These are phyloP conservation scores for Tausonia pullulans DNA, from an alignment of 1,284 basidiomycete species.

Conservation along the genomic window DNA sequence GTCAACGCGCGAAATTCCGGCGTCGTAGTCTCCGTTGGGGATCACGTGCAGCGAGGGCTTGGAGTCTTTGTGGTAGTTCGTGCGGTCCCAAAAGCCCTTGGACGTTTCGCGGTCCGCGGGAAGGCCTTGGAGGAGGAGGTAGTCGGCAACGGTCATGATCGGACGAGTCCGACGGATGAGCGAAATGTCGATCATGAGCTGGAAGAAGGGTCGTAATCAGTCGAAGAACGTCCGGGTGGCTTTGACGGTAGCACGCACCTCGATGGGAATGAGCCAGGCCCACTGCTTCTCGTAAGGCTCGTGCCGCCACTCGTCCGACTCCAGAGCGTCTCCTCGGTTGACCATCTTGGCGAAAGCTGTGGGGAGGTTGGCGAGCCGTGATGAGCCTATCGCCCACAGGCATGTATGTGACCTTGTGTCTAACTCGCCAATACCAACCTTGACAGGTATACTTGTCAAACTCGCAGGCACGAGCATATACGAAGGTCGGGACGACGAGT, in stretches of 20 bases:
- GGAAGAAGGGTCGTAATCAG: not conserved
- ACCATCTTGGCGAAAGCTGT: slow-evolving; percentile 32
- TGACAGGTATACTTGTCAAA: slow-evolving; percentile 26
- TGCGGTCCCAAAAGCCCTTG: slow-evolving; percentile 35
- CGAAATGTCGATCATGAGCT: slow-evolving; percentile 41
- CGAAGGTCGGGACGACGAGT: slow-evolving; percentile 35
- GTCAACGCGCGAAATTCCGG: slow-evolving; percentile 33
- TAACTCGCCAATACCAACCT: not conserved
- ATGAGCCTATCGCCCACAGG: not conserved
- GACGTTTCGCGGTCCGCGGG: slow-evolving; percentile 30
- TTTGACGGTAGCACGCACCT: slow-evolving; percentile 10
- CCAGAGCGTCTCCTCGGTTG: slow-evolving; percentile 33
- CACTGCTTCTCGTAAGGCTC: slow-evolving; percentile 37
- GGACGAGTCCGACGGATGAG: slow-evolving; percentile 35
- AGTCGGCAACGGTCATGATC: slow-evolving; percentile 38
- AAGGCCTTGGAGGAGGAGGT: slow-evolving; percentile 37
- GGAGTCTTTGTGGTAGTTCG: slow-evolving; percentile 21
- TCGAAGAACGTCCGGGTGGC: too few relatives aligned
- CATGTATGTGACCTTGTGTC: not conserved
- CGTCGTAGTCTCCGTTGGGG: slow-evolving; percentile 37
- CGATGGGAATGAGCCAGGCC: slow-evolving; percentile 36
- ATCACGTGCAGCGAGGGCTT: slow-evolving; percentile 29
- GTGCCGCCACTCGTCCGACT: slow-evolving; percentile 30
- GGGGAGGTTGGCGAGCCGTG: not conserved
- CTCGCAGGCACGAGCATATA: slow-evolving; percentile 39